Evolutionary conservation across 176 grass and related monocot species (phyloP), one percentile per base, ranked within the genome.

Genomic region (Carex cristatella): DNA sequence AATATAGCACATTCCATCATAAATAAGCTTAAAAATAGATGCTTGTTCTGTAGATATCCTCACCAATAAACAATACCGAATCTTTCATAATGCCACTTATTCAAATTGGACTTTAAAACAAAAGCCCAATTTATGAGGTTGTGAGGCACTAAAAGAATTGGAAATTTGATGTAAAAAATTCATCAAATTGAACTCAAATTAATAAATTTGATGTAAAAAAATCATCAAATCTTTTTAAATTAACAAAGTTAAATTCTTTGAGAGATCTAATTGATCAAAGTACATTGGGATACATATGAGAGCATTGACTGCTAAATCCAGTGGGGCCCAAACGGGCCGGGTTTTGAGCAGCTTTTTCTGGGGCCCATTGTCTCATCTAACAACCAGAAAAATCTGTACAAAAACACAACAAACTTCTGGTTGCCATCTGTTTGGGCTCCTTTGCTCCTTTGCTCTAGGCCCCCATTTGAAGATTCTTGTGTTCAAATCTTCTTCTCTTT

Each of bases 371-470:
- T 33, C 81, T 58, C 63, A 56, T 49, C 81, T 46, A 68, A 83
- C 44, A 6, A 83, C 40, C 60, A 19, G 42, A 68, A 63, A 83
- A 83, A 67, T 83, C 38, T 54, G 61, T 67, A 83, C 44, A 83
- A 51, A 46, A 71, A 71, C 61, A 65, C 62, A 12, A 58, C 79
- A 51, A 61, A 69, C 3, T 33, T 56, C 14, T 61, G 38, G 81
- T 83, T 83, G 61, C 62, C 81, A 83, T 83, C 38, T 56, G 81
- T 83, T 82, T 67, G 80, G 56, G 80, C 60, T 65, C 71, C 71
- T 31, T 75, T 42, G 61, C 62, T 28, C 48, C 9, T 51, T 54
- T 27, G 14, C 56, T 4, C 4, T 37, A 10, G 23, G 60, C 63
- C 80, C 44, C 80, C 80, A 82, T 60, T 27, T 67, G 40, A 49